Percentiles rank a stretch among this genome's conserved stretches.
phyloP scores from a whole-genome alignment of 345 rosid species.

The Eucalyptus regnans region DNA sequence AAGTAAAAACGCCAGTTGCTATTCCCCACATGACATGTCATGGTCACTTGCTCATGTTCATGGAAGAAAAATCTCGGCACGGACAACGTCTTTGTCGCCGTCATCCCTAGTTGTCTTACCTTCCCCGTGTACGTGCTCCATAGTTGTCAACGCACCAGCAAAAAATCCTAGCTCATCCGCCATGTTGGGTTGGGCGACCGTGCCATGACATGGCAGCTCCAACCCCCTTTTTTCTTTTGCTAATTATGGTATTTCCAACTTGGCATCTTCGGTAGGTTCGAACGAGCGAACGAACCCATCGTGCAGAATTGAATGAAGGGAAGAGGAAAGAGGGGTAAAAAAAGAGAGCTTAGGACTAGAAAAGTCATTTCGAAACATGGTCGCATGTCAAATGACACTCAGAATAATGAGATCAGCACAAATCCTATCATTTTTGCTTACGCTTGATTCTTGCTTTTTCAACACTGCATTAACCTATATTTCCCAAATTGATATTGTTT shows the following conservation, averaged over 20 bases:
- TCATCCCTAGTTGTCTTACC: background rate
- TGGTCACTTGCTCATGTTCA: background rate
- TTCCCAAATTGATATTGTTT: background rate
- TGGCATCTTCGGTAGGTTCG: background rate
- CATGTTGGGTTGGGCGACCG: background rate
- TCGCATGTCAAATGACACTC: fast-evolving
- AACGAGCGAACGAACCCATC: background rate
- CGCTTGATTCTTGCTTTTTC: background rate
- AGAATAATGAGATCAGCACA: background rate
- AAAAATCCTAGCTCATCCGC: background rate
- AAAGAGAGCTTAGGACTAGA: background rate
- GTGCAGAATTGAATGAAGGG: background rate
- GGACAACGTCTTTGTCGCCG: background rate
- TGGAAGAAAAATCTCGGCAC: background rate
- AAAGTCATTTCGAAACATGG: fast-evolving
- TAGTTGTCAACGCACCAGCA: background rate
- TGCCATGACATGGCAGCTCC: background rate
- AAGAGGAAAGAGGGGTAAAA: background rate
- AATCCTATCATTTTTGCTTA: background rate
- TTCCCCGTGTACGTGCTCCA: background rate
- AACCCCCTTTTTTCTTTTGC: background rate
- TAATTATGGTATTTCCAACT: background rate
- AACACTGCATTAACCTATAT: background rate
- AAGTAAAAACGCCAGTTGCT: background rate
- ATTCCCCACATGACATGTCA: background rate